Evolutionary conservation across 192 early-diverging fungal species (phyloP).

Genomic region (Umbelopsis vinacea): DNA sequence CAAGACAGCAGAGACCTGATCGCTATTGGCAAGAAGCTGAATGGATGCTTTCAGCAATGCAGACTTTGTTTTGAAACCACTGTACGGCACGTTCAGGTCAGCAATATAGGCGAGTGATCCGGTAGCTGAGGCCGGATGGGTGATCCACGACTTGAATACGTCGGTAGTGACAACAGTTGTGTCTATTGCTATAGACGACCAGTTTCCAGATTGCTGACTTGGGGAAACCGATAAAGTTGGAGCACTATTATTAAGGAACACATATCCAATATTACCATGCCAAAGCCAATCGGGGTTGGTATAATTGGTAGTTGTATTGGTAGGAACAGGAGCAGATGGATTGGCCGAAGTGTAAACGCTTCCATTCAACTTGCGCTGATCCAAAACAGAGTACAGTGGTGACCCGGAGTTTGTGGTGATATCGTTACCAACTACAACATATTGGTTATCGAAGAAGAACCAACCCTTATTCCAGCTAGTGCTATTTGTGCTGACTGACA

Average conservation of each 20-base stretch:
- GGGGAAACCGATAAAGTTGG: constrained; percentile 24
- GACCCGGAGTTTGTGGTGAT: neutral
- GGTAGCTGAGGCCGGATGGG: neutral
- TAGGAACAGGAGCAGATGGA: neutral
- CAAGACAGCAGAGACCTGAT: neutral
- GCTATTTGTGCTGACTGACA: neutral
- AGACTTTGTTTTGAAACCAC: neutral
- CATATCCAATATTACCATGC: constrained; percentile 33
- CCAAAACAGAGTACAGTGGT: constrained; percentile 27
- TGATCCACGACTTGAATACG: constrained; percentile 27
- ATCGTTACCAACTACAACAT: constrained; percentile 25
- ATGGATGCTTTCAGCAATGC: constrained; percentile 1
- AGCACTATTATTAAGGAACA: constrained; percentile 3
- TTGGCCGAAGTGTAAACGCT: constrained; percentile 23
- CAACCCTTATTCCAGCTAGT: constrained; percentile 31
- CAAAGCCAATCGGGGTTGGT: constrained; percentile 16
- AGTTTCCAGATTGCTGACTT: constrained; percentile 5
- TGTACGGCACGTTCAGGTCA: constrained; percentile 15
- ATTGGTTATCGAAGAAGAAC: constrained; percentile 31
- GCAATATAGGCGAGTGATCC: constrained; percentile 17
- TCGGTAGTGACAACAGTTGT: constrained; percentile 7
- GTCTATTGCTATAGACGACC: constrained; percentile 32
- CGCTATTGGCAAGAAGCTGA: constrained; percentile 13
- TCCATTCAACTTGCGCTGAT: constrained; percentile 30
- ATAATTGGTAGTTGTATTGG: constrained; percentile 3